A percentile compares a stretch with the other conserved stretches of the same genome.
phyloP scores from a whole-genome alignment of 768 basidiomycete species.

The Coprinopsis cinerea region DNA sequence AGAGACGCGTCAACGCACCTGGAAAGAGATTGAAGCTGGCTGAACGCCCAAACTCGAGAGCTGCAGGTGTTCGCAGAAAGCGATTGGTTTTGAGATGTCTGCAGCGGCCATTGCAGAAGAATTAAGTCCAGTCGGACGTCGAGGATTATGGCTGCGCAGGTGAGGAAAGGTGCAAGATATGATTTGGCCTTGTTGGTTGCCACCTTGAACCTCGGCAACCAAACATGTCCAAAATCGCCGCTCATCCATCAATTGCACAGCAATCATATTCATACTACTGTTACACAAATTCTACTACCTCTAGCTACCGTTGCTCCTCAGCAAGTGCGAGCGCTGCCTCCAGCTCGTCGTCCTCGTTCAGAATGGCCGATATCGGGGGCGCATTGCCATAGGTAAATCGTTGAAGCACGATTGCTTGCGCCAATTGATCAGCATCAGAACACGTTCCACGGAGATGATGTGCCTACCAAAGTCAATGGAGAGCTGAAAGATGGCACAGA shows the following conservation, averaged over 20 bases:
- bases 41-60: conserved; percentile 95
- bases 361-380: conserved; percentile 47
- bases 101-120: conserved; percentile 35
- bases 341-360: conserved; percentile 61
- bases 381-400: conserved; percentile 68
- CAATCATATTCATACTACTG: not conserved
- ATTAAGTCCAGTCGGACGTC: conserved; percentile 12
- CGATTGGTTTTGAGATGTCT: conserved; percentile 69
- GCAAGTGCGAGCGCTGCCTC: conserved; percentile 69
- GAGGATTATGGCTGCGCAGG: conserved; percentile 1
- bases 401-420: conserved; percentile 64
- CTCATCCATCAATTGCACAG: conserved; percentile 3
- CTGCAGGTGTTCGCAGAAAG: conserved; percentile 88
- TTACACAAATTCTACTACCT: not conserved
- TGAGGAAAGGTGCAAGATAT: conserved; percentile 1
- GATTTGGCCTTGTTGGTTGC: conserved; percentile 14
- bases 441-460: not conserved
- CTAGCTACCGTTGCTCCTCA: conserved; percentile 31
- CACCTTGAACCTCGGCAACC: conserved; percentile 1
- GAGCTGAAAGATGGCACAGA: conserved; percentile 79
- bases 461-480: conserved; percentile 69
- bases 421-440: conserved; percentile 9
- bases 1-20: conserved; percentile 54
- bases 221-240: conserved; percentile 11
- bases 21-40: conserved; percentile 95